Evolutionary conservation across 129 eudicot genomes (phyloP), one percentile per base, ranked within the genome.

Genomic region (Flaveria trinervia): DNA sequence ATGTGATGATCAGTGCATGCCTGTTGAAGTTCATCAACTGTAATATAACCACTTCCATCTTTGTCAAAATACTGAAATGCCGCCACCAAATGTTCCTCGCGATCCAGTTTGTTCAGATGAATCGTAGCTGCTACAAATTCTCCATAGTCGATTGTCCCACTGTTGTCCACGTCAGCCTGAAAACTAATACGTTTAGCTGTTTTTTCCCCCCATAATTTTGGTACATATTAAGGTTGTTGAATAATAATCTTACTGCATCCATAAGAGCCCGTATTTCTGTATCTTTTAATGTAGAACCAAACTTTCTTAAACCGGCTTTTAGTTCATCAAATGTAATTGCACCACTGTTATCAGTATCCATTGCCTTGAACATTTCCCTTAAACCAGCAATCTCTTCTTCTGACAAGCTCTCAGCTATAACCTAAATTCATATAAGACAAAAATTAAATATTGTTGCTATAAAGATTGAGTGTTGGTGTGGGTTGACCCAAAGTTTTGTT

Each of bases 311-410:
- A 57, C 97, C 97, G 60, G 86, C 92, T 83, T 89, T 92, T 68
- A 89, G 90, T 84, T 92, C 96, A 79, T 92, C 92, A 77, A 92
- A 88, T 81, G 93, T 92, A 67, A 88, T 92, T 30, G 96, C 90
- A 59, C 97, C 95, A 73, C 92, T 89, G 44, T 84, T 89, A 68
- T 89, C 92, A 16, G 69, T 64, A 64, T 64, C 69, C 69, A 64
- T 64, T 66, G 96, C 88, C 86, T 62, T 80, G 51, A 92, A 89
- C 96, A 92, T 89, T 81, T 87, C 93, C 76, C 73, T 92, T 69
- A 92, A 81, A 54, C 97, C 97, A 57, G 91, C 96, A 72, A 89
- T 89, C 75, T 92, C 97, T 73, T 89, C 97, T 80, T 92, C 97
- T 20, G 97, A 92, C 75, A 92, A 84, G 78, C 96, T 89, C 80